Evolutionary conservation across 805 yeast genomes (phyloP).

Genomic region (Metschnikowia rubicola): DNA sequence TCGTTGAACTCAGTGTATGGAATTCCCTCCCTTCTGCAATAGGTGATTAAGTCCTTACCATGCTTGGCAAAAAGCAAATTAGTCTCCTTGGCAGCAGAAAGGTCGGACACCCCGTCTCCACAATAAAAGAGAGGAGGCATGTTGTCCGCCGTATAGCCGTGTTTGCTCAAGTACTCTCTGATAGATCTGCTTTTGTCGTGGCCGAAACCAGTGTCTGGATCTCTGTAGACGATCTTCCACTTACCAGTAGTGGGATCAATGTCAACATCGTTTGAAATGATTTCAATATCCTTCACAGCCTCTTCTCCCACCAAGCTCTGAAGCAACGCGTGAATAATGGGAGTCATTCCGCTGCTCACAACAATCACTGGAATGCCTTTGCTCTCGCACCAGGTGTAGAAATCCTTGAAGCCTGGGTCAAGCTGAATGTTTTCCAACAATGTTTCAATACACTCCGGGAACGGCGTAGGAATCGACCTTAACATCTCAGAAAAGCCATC

Average conservation of each 20-base stretch:
- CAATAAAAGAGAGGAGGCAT: conserved; percentile 78
- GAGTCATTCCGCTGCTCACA: conserved; percentile 91
- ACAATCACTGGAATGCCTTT: conserved; percentile 79
- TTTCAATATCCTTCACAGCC: conserved; percentile 67
- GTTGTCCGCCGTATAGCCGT: conserved; percentile 28
- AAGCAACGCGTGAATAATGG: conserved; percentile 78
- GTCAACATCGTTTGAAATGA: conserved; percentile 75
- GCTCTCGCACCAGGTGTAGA: conserved; percentile 73
- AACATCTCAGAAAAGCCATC: conserved; percentile 86
- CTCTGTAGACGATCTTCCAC: conserved; percentile 86
- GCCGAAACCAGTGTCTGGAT: conserved; percentile 79
- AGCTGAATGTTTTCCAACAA: conserved; percentile 63
- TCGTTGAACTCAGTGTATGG: conserved; percentile 81
- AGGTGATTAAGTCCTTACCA: conserved; percentile 85
- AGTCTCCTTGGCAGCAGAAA: conserved; percentile 93
- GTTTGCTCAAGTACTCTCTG: conserved; percentile 38
- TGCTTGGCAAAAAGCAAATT: conserved; percentile 89
- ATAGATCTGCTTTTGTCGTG: conserved; percentile 92
- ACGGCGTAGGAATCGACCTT: conserved; percentile 69
- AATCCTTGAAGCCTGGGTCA: conserved; percentile 86
- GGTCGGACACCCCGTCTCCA: conserved; percentile 97
- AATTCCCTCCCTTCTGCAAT: conserved; percentile 74
- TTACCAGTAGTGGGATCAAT: conserved; percentile 47
- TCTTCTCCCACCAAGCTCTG: conserved; percentile 72
- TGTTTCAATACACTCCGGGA: conserved; percentile 74